These are phyloP conservation scores for Tieghemostelium lacteum DNA, from an alignment of 78 protist genomes.

Conservation along the genomic window DNA sequence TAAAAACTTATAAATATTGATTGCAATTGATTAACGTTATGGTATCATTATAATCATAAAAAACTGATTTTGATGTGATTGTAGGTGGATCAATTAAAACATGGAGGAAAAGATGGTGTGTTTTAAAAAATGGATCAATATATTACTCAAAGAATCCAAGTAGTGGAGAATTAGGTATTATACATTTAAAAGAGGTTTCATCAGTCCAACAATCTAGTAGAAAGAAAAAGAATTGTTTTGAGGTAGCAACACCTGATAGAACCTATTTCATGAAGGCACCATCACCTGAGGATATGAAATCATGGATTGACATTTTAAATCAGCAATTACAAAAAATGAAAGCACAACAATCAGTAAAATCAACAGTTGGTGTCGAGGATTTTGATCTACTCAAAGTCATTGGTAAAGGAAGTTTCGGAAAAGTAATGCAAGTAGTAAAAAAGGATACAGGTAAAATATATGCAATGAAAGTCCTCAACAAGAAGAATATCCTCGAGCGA, in stretches of 20 bases:
- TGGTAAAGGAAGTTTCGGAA: conserved; percentile 90
- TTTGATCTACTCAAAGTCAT: conserved; percentile 86
- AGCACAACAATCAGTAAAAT: neutral
- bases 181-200: conserved; percentile 37
- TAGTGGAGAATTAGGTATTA: conserved; percentile 74
- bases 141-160: conserved; percentile 77
- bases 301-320: conserved; percentile 54
- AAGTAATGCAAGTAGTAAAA: conserved; percentile 89
- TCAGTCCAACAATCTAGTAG: conserved; percentile 1
- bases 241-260: conserved; percentile 76
- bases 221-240: conserved; percentile 79
- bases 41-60: too few relatives aligned
- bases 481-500: conserved; percentile 66
- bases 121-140: conserved; percentile 66
- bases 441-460: conserved; percentile 81
- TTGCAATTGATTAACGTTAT: too few relatives aligned
- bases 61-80: too few relatives aligned
- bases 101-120: conserved; percentile 87
- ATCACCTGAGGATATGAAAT: conserved; percentile 42
- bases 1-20: too few relatives aligned
- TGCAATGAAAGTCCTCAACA: conserved; percentile 78
- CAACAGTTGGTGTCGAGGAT: conserved; percentile 72
- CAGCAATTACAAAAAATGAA: conserved; percentile 4
- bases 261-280: conserved; percentile 72
- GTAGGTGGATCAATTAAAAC: conserved; percentile 81